Base-by-base conservation (phyloP, 805 yeast species). In the Candida yuanshanica region DNA sequence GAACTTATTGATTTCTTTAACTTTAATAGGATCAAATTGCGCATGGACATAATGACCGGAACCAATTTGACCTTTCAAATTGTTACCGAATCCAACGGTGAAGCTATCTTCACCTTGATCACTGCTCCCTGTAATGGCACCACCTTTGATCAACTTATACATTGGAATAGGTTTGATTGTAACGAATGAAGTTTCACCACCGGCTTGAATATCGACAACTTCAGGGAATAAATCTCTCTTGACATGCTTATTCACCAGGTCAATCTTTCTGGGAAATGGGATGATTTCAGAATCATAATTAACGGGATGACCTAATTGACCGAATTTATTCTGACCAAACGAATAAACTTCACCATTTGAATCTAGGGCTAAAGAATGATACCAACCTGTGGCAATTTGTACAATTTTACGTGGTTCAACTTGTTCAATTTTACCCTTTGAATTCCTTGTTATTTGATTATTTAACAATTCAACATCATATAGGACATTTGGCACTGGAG, bases 11-110 rank as follows among this genome's bases (percentile, higher is more conserved):
- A 64, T 41, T 33, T 60, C 49, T 43, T 58, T 61, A 44, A 90
- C 58, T 33, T 74, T 74, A 16, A 74, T 65, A 7, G 96, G 96
- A 36, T 71, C 72, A 16, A 76, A 66, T 55, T 81, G 84, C 14
- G 85, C 81, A 59, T 89, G 96, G 26, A 81, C 64, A 59, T 71
- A 89, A 42, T 81, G 72, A 13, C 87, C 88, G 35, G 76, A 74
- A 20, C 97, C 99, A 41, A 89, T 68, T 62, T 88, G 95, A 14
- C 98, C 99, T 52, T 76, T 73, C 39, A 83, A 59, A 5, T 97
- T 96, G 53, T 80, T 79, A 17, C 99, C 99, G 66, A 89, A 81
- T 3, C 87, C 70, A 48, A 83, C 68, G 36, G 65, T 63, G 16
- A 58, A 59, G 5, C 74, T 39, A 18, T 64, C 62, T 17, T 37